Base-by-base conservation (phyloP, 768 basidiomycete species). In the Suillus decipiens region DNA sequence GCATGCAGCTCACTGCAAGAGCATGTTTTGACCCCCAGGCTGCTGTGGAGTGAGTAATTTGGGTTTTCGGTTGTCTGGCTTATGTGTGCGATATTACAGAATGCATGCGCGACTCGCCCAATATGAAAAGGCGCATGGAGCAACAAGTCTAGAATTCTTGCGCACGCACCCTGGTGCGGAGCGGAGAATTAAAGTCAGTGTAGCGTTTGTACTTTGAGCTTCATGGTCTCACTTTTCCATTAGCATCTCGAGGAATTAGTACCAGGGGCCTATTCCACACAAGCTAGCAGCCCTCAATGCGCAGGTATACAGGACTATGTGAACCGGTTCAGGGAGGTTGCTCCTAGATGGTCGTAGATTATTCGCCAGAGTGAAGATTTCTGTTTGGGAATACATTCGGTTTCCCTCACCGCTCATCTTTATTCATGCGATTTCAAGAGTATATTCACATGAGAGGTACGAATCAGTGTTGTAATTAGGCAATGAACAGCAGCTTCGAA, bases 1-100 rank as follows among this genome's bases (percentile, higher is more conserved):
- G 96, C 9, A 74, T 98, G 53, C 82, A 82, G 7, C 80, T 98
- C 33, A 89, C 90, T 78, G 82, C 93, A 57, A 83, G 81, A 67
- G 96, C 95, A 0, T 99, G 96, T 76, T 98, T 86, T 72, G 84
- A 98, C 70, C 95, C 96, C 0, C 77, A 74, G 19, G 90, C 88
- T 24, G 84, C 92, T 3, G 86, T 90, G 14, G 81, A 82, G 93
- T 95, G 69, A 68, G 84, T 73, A 2, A 33, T 22, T 12, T 31
- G 24, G 15, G 39, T 2, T 58, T 34, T 54, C 9, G 5, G 47
- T 56, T 8, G 62, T 60, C 36, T 56, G 39, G 51, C 28, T 61
- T n/a, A 51, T 59, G 39, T 15, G 45, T 22, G 28, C 7, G 17
- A 57, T 17, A 12, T n/a, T 56, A 37, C 54, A 92, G 90, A 66